These are phyloP conservation scores for Tetracladium maxilliforme DNA, from an alignment of 2,329 filamentous ascomycete genomes.

Conservation along the genomic window DNA sequence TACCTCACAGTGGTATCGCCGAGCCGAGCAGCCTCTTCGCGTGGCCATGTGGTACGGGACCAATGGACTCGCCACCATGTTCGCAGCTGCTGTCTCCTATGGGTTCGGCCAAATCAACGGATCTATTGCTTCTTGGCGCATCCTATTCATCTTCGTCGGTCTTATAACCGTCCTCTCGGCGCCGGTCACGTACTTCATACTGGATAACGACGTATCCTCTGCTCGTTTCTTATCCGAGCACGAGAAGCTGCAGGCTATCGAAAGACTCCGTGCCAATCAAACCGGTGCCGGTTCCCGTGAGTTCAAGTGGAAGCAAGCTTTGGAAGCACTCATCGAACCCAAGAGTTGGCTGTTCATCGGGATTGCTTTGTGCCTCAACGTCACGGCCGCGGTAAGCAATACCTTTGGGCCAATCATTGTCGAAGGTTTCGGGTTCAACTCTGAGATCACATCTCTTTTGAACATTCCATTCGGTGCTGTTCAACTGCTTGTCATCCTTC, in stretches of 20 bases:
- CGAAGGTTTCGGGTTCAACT: slow-evolving; percentile 42
- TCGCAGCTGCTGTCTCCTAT: slow-evolving; percentile 37
- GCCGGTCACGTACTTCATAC: slow-evolving; percentile 41
- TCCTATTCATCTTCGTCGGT: slow-evolving; percentile 51
- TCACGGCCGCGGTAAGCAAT: slow-evolving; percentile 47
- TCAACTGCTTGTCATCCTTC: slow-evolving; percentile 44
- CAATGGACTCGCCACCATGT: slow-evolving; percentile 45
- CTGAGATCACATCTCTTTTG: slow-evolving; percentile 40
- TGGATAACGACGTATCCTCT: slow-evolving; percentile 42
- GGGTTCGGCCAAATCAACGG: slow-evolving; percentile 16
- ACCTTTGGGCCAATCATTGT: slow-evolving; percentile 52
- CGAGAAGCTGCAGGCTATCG: slow-evolving; percentile 54
- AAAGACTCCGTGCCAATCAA: slow-evolving; percentile 59
- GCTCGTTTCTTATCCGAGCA: slow-evolving; percentile 44
- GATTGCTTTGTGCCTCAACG: slow-evolving; percentile 46
- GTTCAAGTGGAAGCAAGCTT: slow-evolving; percentile 52
- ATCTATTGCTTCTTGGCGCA: slow-evolving; percentile 26
- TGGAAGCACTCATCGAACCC: slow-evolving; percentile 29
- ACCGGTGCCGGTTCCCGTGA: slow-evolving; percentile 60
- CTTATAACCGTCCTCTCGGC: slow-evolving; percentile 42
- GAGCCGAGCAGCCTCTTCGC: slow-evolving; percentile 31
- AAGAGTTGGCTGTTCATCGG: slow-evolving; percentile 44
- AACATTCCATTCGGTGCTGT: slow-evolving; percentile 54
- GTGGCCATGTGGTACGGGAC: slow-evolving; percentile 41
- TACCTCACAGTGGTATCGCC: slow-evolving; percentile 29